phyloP scores from a whole-genome alignment of 805 yeast species.

The Candida pini region DNA sequence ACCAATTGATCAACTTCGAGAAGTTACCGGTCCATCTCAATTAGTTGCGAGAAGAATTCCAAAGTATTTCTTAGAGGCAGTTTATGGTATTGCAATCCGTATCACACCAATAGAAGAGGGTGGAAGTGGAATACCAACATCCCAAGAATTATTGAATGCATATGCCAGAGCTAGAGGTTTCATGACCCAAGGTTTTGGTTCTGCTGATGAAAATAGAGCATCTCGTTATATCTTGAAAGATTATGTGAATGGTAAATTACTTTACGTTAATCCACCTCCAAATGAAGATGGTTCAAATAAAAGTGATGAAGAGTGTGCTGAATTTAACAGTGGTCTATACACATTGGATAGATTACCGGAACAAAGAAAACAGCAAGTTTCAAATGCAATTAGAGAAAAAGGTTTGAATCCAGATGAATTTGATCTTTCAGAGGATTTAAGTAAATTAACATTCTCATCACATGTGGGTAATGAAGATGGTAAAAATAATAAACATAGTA shows the following conservation, averaged over 20 bases:
- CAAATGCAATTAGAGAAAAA: slow-evolving; percentile 55
- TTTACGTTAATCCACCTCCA: slow-evolving; percentile 89
- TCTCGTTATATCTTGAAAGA: slow-evolving; percentile 89
- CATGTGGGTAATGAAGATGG: slow-evolving; percentile 54
- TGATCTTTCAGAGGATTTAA: slow-evolving; percentile 64
- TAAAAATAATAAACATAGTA: slow-evolving; percentile 34
- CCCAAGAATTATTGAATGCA: slow-evolving; percentile 82
- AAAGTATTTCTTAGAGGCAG: slow-evolving; percentile 79
- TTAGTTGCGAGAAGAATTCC: slow-evolving; percentile 87
- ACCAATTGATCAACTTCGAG: slow-evolving; percentile 95
- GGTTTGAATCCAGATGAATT: slow-evolving; percentile 46
- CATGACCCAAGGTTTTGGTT: slow-evolving; percentile 95
- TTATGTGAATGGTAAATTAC: slow-evolving; percentile 85
- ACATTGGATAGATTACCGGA: slow-evolving; percentile 62
- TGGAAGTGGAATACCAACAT: slow-evolving; percentile 83
- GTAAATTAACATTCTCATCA: slow-evolving; percentile 70
- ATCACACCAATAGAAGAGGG: slow-evolving; percentile 77
- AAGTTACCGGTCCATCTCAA: slow-evolving; percentile 81
- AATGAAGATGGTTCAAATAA: slow-evolving; percentile 49
- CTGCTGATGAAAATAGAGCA: slow-evolving; percentile 95
- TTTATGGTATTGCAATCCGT: slow-evolving; percentile 87
- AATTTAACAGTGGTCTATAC: slow-evolving; percentile 74
- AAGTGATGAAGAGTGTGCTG: slow-evolving; percentile 45
- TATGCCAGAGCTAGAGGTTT: slow-evolving; percentile 96
- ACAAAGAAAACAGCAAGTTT: slow-evolving; percentile 65